phyloP scores from a whole-genome alignment of 78 protist genomes.

The Dictyostelium intermedium region DNA sequence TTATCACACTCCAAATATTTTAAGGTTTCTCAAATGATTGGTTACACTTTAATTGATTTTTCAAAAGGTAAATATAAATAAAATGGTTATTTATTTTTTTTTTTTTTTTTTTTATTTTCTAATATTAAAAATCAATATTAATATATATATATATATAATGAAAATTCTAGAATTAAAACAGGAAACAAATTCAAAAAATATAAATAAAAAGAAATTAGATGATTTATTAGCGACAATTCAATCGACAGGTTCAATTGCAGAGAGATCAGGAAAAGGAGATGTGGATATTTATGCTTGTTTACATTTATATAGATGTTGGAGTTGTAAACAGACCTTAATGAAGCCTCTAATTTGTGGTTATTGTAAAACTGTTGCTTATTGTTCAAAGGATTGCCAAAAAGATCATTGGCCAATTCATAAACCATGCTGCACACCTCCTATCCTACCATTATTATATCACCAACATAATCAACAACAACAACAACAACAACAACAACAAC shows the following conservation, averaged over 20 bases:
- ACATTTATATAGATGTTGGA: conserved; percentile 42
- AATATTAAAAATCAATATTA: background rate
- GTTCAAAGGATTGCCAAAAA: conserved; percentile 62
- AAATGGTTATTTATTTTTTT: background rate
- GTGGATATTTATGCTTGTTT: conserved; percentile 43
- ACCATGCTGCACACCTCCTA: background rate
- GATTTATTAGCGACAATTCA: conserved; percentile 36
- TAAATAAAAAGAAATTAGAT: conserved; percentile 17
- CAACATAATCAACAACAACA: background rate
- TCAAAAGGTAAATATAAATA: background rate
- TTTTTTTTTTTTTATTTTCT: too few species aligned
- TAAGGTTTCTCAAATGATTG: conserved; percentile 61
- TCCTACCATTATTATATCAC: background rate
- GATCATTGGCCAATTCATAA: conserved; percentile 51
- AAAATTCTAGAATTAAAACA: background rate
- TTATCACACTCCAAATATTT: background rate
- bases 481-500: background rate
- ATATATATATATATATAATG: background rate
- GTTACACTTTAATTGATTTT: conserved; percentile 25
- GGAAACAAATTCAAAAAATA: background rate
- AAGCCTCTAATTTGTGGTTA: conserved; percentile 55
- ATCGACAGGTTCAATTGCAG: background rate
- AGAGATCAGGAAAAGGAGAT: conserved; percentile 43
- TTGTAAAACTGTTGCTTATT: conserved; percentile 64
- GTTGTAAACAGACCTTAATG: conserved; percentile 33